Base-by-base conservation (phyloP, 805 yeast species). In the Kregervanrija pseudodelftensis region DNA sequence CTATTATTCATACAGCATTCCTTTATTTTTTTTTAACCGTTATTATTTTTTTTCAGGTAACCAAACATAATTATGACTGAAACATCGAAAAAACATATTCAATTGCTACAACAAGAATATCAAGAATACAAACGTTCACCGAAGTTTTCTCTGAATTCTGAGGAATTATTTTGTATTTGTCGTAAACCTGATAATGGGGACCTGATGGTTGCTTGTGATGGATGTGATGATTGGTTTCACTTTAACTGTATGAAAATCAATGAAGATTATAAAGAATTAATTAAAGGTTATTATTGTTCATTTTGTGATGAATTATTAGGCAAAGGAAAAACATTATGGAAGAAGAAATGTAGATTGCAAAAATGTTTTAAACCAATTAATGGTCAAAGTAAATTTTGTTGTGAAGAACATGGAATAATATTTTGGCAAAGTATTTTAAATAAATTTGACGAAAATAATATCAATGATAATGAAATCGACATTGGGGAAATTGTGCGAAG, bases 151-250 rank as follows among this genome's bases (percentile, higher is more conserved):
- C 52, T 68, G 16, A 68, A 74, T 52, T 69, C 81, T 16, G 85
- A 81, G 50, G 86, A 82, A 52, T 65, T 85, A 7, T 88, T 72
- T 55, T 89, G 97, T 59, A 64, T 81, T 0, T 89, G 97, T 60
- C 72, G 93, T 34, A 74, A 73, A 48, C 83, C 88, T 0, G 96
- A 90, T 55, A 71, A 74, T 47, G 93, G 90, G 1, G 81, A 78
- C 46, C 66, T 89, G 59, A 90, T 90, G 97, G 84, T 90, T n/a
- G 87, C 85, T 0, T 89, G 97, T 60, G 96, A 89, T 59, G 90
- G 87, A 5, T 90, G 97, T 64, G 96, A 88, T 56, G 96, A 87
- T 47, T 90, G 97, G 97, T 90, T 74, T 58, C 97, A 90, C 63
- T 86, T 89, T 62, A 67, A 66, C 39, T 90, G 97, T 59, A 76